A percentile compares a stretch with the other conserved stretches of the same genome.
Conservation (phyloP, 2,329 filamentous ascomycete genomes). For the Neofusicoccum laricinum region DNA sequence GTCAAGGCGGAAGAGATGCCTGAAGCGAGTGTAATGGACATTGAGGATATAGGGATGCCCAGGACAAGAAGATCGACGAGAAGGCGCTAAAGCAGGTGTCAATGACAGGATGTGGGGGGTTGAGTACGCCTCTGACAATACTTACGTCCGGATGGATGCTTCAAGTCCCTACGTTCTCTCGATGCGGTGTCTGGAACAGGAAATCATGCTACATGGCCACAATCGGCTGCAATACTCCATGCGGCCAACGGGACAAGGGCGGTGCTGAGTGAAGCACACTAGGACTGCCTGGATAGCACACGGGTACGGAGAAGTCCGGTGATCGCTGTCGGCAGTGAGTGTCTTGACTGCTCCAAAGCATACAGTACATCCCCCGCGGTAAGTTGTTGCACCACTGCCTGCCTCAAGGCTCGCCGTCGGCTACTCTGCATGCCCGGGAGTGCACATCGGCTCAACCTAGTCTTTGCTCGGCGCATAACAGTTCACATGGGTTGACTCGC, state of each 20-base stretch:
- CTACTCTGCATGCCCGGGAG: background rate
- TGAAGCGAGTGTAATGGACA: constrained; percentile 21
- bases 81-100: background rate
- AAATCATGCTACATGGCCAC: background rate
- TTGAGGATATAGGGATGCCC: constrained; percentile 20
- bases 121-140: too few relatives aligned
- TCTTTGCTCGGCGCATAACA: background rate
- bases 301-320: too few relatives aligned
- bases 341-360: background rate
- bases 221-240: background rate
- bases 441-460: too few relatives aligned
- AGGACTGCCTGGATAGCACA: too few relatives aligned
- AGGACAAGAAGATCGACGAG: constrained; percentile 1
- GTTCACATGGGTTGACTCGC: background rate
- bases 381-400: background rate
- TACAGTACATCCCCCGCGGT: background rate
- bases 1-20: constrained; percentile 25
- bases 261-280: too few relatives aligned
- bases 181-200: background rate
- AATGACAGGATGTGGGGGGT: background rate
- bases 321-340: too few relatives aligned
- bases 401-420: background rate
- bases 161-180: background rate
- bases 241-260: too few relatives aligned
- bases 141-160: background rate